A percentile compares a stretch with the other conserved stretches of the same genome.
Evolutionary conservation across 306 rosid species (phyloP).

Genomic region (Bauhinia variegata): DNA sequence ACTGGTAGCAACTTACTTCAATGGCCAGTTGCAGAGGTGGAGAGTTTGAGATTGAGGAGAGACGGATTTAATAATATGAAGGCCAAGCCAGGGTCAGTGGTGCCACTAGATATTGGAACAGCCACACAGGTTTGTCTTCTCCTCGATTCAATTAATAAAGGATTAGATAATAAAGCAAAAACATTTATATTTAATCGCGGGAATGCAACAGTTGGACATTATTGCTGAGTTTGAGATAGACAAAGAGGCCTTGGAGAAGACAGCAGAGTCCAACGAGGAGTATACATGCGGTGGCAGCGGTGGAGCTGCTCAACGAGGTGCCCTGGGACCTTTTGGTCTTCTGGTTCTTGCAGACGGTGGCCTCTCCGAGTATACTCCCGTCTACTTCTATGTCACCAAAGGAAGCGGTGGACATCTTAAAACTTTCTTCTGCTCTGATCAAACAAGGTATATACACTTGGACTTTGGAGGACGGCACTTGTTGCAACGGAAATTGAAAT

Average conservation of each 20-base stretch:
- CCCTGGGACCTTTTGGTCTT: conserved; percentile 92
- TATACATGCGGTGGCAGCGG: conserved; percentile 62
- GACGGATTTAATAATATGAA: conserved; percentile 49
- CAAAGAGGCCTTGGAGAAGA: conserved; percentile 57
- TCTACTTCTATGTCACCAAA: conserved; percentile 72
- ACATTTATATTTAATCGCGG: not conserved
- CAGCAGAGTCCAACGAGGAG: conserved; percentile 35
- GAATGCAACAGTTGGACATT: conserved; percentile 70
- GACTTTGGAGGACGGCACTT: no score
- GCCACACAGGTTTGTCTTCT: conserved; percentile 85
- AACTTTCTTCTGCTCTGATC: conserved; percentile 77
- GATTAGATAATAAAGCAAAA: not conserved
- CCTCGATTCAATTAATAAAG: not conserved
- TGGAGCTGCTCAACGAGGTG: conserved; percentile 68
- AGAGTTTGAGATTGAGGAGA: conserved; percentile 62
- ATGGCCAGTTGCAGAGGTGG: conserved; percentile 85
- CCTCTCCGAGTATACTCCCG: conserved; percentile 75
- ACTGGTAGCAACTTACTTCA: conserved; percentile 73
- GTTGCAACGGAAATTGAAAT: no score
- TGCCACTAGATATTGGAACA: conserved; percentile 60
- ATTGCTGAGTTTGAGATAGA: conserved; percentile 81
- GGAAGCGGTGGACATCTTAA: conserved; percentile 58
- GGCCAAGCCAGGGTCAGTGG: conserved; percentile 62
- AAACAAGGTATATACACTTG: conserved; percentile 67
- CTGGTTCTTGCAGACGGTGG: conserved; percentile 70